Evolutionary conservation across 345 rosid genomes (phyloP), one percentile per base, ranked within the genome.

Genomic region (Passiflora organensis): DNA sequence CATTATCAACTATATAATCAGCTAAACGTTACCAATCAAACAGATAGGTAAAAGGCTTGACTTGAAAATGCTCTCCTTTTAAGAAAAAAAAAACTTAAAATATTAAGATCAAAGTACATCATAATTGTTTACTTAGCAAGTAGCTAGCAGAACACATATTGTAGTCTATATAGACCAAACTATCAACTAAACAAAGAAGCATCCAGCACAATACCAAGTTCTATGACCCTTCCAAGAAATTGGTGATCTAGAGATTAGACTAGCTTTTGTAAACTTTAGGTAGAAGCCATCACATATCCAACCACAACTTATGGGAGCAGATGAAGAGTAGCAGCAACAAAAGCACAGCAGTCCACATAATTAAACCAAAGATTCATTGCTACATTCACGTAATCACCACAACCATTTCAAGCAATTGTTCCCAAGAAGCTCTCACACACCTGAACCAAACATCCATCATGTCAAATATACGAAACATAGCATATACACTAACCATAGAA

Each of bases 271-370:
- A 64, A 56, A 48, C 56, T 38, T 43, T 4, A 66, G 18, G 60
- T 54, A 47, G 63, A 61, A 64, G 43, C 56, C 62, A 66, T 58
- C 53, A 66, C 49, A 59, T 34, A 63, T 47, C 54, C 53, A 66
- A 34, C 70, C 59, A 59, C 59, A 63, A 51, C 46, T 34, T 48
- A 60, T 8, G 58, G 72, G 55, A 60, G 66, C 32, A 55, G 66
- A 68, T 51, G 67, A 60, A 68, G 55, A 39, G 73, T 57, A 69
- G 64, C 73, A 69, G 73, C 69, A 69, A 69, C 73, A 34, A 69
- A 63, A 69, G 65, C 69, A 69, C 65, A 69, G 69, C 69, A 69
- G 73, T 63, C 73, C 69, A 69, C 60, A 69, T 43, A 62, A 57
- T 43, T 46, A 69, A 69, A 57, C 46, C 64, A 63, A 63, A 63